A percentile compares a stretch with the other conserved stretches of the same genome.
phyloP scores from a whole-genome alignment of 2,329 filamentous ascomycete species.

The Clonostachys sp. region DNA sequence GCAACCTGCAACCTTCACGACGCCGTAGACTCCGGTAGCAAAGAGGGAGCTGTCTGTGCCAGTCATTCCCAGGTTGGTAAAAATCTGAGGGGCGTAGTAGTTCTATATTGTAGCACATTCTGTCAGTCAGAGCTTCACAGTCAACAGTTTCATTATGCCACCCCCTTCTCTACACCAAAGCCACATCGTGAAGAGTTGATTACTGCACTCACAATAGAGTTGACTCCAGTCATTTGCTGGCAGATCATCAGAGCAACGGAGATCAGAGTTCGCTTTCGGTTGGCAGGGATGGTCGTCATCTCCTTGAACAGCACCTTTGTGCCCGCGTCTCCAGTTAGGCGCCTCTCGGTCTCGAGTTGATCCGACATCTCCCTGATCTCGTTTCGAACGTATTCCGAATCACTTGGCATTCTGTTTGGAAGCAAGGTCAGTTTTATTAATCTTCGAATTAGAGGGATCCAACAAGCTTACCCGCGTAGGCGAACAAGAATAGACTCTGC shows the following conservation, averaged over 20 bases:
- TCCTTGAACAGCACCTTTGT: conserved; percentile 57
- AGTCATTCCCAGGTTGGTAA: conserved; percentile 57
- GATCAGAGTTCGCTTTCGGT: conserved; percentile 61
- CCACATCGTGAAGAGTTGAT: no score
- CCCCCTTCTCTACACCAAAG: neutral
- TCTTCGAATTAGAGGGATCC: neutral
- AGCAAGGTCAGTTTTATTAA: neutral
- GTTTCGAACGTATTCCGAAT: conserved; percentile 49
- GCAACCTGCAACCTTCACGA: conserved; percentile 64
- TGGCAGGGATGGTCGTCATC: conserved; percentile 55
- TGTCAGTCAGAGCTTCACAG: no score
- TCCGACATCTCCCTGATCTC: conserved; percentile 58
- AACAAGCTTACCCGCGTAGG: conserved; percentile 30
- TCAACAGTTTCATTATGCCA: neutral
- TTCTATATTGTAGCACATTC: conserved; percentile 24
- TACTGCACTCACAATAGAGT: conserved; percentile 29
- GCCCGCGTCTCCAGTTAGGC: conserved; percentile 46
- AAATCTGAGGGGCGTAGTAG: conserved; percentile 68
- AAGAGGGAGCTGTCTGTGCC: conserved; percentile 57
- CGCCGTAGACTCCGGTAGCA: conserved; percentile 69
- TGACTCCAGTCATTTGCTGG: conserved; percentile 67
- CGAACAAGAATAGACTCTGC: conserved; percentile 49
- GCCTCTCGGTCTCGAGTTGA: conserved; percentile 59
- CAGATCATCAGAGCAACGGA: conserved; percentile 60
- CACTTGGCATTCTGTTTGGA: conserved; percentile 36